Base-by-base conservation (phyloP, 2,329 filamentous ascomycete genomes). In the Chrysoporthe cubensis region DNA sequence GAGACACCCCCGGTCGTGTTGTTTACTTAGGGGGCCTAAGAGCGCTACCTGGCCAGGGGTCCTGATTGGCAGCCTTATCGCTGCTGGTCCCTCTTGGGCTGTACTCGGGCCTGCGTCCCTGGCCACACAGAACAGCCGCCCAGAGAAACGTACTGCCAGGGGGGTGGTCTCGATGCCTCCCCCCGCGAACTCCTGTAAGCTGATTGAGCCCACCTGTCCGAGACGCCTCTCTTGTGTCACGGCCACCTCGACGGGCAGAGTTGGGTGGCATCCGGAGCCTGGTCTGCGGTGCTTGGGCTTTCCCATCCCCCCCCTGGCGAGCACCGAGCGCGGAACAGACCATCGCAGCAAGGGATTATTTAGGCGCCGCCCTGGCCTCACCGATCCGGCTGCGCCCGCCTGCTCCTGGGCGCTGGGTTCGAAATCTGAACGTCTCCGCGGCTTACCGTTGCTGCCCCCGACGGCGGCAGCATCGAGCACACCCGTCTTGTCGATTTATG, bases 21-120 rank as follows among this genome's bases (percentile, higher is more conserved):
- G 40, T 40, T 9, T 6, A 26, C 26, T 26, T 26, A 26, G 57
- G 42, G 37, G 34, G 7, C n/a, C 42, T n/a, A 32, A 43, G 26
- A 26, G 11, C 11, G 40, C 57, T 26, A 26, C 37, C 7, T 5
- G n/a, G 16, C 26, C 21, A n/a, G 21, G 26, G 43, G 8, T 13
- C 11, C 13, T 46, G 59, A 61, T 61, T 61, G 59, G 59, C 42
- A 61, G 59, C 59, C 59, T 61, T 60, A 60, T 60, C 57, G n/a
- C 32, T 26, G 7, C 11, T 13, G 9, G 34, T 26, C 42, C 42
- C 16, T n/a, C 16, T 60, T 42, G 57, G n/a, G 40, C 37, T 40
- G 37, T 43, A 44, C 13, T 43, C 26, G 37, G 34, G 50, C 50
- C 50, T 32, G 13, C 13, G 32, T 54, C 16, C 26, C 34, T 60